Evolutionary conservation across 345 rosid genomes (phyloP), one percentile per base, ranked within the genome.

Genomic region (Stellera chamaejasme): DNA sequence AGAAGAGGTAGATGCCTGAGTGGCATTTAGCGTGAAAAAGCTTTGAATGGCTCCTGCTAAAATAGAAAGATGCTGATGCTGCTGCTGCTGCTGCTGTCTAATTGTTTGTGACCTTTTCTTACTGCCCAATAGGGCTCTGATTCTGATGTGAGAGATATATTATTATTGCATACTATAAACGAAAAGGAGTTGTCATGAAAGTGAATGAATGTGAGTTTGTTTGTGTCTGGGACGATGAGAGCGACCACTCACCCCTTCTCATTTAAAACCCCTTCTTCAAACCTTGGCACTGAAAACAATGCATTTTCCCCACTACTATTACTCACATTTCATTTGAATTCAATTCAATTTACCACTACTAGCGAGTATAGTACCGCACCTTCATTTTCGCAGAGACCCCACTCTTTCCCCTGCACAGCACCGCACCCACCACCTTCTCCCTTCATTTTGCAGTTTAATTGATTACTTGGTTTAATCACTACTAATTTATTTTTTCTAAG

Each of bases 211-310:
- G 64, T 32, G 71, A 59, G 61, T 73, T 73, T 71, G 77, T 73
- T 76, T 54, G 70, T 68, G 81, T 69, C 71, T 65, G 50, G 14
- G 65, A 52, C 39, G 50, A 58, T 66, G 79, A 72, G 72, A 74
- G 72, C 56, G 82, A 72, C 75, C 59, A 64, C 45, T 66, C 69
- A 60, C 52, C 57, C 68, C 27, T 66, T 52, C 64, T 52, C 74
- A 58, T 63, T 61, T 65, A 52, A 32, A 32, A 32, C 39, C 39
- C 39, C 39, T 15, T 68, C 58, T 45, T 66, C 60, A 77, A 72
- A 66, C 64, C 55, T 45, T 65, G 79, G 92, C 92, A 85, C 92
- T 82, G 89, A 85, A 85, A 85, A 78, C 68, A 80, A 85, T 82
- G 88, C 39, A 60, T 55, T n/a, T n/a, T n/a, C n/a, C 67, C 60